A percentile compares a stretch with the other conserved stretches of the same genome.
Evolutionary conservation across 2,329 filamentous ascomycete genomes (phyloP).

Genomic region (Penicillium freii): DNA sequence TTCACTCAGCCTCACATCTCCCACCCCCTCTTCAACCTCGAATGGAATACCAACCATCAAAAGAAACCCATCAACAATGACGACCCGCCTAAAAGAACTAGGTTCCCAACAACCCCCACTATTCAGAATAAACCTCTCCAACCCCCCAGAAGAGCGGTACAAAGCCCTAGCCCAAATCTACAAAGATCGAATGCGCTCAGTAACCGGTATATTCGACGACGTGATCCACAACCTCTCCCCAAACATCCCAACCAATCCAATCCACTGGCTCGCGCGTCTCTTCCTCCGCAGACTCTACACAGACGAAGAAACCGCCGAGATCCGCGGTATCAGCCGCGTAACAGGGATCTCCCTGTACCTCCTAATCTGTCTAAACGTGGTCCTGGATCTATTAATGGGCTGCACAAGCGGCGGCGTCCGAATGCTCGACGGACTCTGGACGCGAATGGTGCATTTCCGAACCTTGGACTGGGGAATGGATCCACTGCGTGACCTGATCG

Average conservation of each 20-base stretch:
- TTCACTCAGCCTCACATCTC: not conserved
- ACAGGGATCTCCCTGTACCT: conserved; percentile 58
- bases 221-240: conserved; percentile 41
- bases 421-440: conserved; percentile 11
- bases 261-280: conserved; percentile 44
- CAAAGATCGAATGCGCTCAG: conserved; percentile 41
- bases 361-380: conserved; percentile 61
- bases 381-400: conserved; percentile 63
- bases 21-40: not conserved
- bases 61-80: not conserved
- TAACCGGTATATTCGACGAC: conserved; percentile 54
- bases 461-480: conserved; percentile 58
- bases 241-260: conserved; percentile 24
- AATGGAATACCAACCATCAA: not conserved
- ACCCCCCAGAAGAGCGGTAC: conserved; percentile 54
- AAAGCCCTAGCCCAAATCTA: conserved; percentile 49
- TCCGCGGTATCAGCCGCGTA: conserved; percentile 56
- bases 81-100: not conserved
- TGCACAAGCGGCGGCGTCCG: conserved; percentile 59
- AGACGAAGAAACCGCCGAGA: conserved; percentile 59
- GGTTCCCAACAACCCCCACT: conserved; percentile 30
- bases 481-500: conserved; percentile 48
- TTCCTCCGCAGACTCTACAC: conserved; percentile 53
- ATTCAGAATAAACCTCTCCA: conserved; percentile 55
- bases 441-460: conserved; percentile 41